phyloP scores from a whole-genome alignment of 441 rosid species.

The Populus hybrid region DNA sequence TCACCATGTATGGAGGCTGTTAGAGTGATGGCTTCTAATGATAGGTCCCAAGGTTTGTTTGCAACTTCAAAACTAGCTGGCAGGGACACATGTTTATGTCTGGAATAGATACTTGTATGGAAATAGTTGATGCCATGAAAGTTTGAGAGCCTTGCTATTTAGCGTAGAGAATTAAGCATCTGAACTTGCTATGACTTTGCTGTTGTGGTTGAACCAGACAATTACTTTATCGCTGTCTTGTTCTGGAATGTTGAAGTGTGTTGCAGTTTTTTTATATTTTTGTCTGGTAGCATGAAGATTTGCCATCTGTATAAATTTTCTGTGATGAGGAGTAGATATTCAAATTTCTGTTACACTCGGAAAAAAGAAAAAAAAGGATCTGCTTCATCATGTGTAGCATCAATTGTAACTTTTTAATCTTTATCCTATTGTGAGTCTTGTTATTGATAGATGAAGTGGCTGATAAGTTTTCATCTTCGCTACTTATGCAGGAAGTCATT shows the following conservation, averaged over 20 bases:
- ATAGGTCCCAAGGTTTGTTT: background rate
- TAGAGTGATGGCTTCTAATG: background rate
- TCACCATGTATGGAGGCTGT: background rate
- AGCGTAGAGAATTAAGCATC: background rate
- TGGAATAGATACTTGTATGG: background rate
- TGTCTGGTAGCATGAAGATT: background rate
- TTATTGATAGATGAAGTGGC: background rate
- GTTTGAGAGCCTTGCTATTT: background rate
- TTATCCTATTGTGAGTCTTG: background rate
- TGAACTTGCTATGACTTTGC: background rate
- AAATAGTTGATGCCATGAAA: background rate
- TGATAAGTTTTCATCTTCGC: background rate
- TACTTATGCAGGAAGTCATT: constrained; percentile 65
- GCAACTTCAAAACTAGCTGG: background rate
- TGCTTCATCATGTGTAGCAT: background rate
- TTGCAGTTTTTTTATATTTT: background rate
- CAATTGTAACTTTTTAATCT: background rate
- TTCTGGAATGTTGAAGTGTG: background rate
- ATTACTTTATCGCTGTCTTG: background rate
- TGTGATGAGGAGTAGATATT: background rate
- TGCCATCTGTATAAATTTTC: background rate
- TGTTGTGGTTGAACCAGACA: background rate
- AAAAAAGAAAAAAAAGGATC: background rate
- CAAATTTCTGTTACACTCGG: background rate
- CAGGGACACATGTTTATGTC: background rate